Percentiles rank a stretch among this genome's conserved stretches.
Conservation (phyloP, 2,329 filamentous ascomycete species). For the Tolypocladium tropicale region DNA sequence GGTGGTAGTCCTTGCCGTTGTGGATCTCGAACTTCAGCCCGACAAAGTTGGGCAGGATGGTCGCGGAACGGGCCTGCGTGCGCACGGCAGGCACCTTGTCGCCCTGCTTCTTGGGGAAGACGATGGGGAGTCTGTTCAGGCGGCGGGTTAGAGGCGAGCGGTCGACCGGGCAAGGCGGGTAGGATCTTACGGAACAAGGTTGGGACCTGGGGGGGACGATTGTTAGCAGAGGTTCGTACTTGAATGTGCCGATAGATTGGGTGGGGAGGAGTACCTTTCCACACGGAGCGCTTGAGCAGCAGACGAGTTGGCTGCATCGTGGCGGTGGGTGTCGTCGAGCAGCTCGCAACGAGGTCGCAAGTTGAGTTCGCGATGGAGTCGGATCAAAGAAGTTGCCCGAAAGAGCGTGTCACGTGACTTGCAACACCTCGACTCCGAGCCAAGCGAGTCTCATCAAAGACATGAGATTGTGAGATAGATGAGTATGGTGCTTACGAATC, state of each 20-base stretch:
- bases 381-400: background rate
- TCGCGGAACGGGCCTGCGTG: slow-evolving; percentile 79
- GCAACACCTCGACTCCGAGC: too few species aligned
- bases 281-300: slow-evolving; percentile 67
- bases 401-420: background rate
- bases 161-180: background rate
- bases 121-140: slow-evolving; percentile 48
- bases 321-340: background rate
- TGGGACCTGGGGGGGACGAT: slow-evolving; percentile 30
- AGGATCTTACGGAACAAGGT: slow-evolving; percentile 41
- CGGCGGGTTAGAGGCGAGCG: background rate
- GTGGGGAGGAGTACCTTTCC: slow-evolving; percentile 61
- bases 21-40: slow-evolving; percentile 83
- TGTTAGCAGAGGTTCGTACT: background rate
- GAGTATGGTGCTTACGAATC: too few species aligned
- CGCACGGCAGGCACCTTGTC: slow-evolving; percentile 62
- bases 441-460: too few species aligned
- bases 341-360: background rate
- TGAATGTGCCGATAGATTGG: background rate
- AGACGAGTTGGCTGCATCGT: slow-evolving; percentile 60
- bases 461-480: too few species aligned
- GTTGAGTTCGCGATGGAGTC: background rate
- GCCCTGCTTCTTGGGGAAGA: slow-evolving; percentile 45
- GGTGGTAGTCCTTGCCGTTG: slow-evolving; percentile 80
- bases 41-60: slow-evolving; percentile 86